A percentile compares a stretch with the other conserved stretches of the same genome.
phyloP scores from a whole-genome alignment of 2,329 filamentous ascomycete species.

The Pseudogymnoascus sp. region DNA sequence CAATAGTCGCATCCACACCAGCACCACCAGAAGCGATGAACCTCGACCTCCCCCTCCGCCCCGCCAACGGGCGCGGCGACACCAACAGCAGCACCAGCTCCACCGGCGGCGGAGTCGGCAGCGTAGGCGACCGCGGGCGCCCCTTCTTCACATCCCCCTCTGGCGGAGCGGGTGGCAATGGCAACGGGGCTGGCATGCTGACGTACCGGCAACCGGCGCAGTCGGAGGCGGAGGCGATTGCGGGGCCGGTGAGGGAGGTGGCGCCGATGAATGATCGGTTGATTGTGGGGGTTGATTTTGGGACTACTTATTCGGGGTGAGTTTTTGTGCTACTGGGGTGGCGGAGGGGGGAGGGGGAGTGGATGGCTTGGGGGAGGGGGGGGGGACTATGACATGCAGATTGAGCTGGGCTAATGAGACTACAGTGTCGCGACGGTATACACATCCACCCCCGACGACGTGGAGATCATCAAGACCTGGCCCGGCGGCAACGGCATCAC shows the following conservation, averaged over 20 bases:
- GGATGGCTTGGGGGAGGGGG: not conserved
- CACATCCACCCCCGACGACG: slow-evolving; percentile 66
- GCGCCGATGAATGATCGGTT: slow-evolving; percentile 51
- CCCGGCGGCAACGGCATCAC: slow-evolving; percentile 77
- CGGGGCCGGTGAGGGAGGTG: slow-evolving; percentile 48
- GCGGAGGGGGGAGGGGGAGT: slow-evolving; percentile 10
- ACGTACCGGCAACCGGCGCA: not conserved
- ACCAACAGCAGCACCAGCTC: slow-evolving; percentile 10
- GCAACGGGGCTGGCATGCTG: not conserved
- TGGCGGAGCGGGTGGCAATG: slow-evolving; percentile 22
- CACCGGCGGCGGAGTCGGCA: not conserved
- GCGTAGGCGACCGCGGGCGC: not conserved
- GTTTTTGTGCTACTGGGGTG: slow-evolving; percentile 23
- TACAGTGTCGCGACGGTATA: slow-evolving; percentile 62
- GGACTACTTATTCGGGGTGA: slow-evolving; percentile 74
- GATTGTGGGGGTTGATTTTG: slow-evolving; percentile 75
- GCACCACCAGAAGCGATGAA: slow-evolving; percentile 19
- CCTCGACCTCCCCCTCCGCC: slow-evolving; percentile 26
- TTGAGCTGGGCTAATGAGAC: slow-evolving; percentile 13
- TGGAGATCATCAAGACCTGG: slow-evolving; percentile 80
- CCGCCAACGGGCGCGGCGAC: slow-evolving; percentile 17
- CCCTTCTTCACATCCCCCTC: slow-evolving; percentile 37
- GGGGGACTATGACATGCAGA: not conserved
- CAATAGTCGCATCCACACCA: not conserved
- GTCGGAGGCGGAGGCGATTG: slow-evolving; percentile 43